phyloP scores from a whole-genome alignment of 192 early-diverging fungal species.

The Entomortierella beljakovae region DNA sequence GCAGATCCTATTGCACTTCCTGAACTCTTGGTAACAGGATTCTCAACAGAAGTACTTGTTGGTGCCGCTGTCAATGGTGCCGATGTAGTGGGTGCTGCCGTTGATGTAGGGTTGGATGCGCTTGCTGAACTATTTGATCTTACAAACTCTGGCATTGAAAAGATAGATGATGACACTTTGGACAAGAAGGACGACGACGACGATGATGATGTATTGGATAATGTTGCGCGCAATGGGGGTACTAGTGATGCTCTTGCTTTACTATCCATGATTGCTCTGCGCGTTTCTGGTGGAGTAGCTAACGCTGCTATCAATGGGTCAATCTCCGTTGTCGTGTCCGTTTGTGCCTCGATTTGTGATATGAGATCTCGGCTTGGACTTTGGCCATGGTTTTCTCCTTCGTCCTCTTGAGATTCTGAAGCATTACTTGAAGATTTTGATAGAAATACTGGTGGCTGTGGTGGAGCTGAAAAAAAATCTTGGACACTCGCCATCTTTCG shows the following conservation, averaged over 20 bases:
- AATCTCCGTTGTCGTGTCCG: conserved; percentile 3
- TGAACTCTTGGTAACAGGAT: background rate
- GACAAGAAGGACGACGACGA: background rate
- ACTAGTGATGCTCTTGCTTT: conserved; percentile 7
- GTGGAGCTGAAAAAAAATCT: conserved; percentile 26
- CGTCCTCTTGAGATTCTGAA: background rate
- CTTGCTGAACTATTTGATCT: conserved; percentile 2
- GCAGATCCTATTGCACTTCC: conserved; percentile 17
- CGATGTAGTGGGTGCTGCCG: background rate
- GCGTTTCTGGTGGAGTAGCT: conserved; percentile 26
- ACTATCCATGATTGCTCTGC: conserved; percentile 9
- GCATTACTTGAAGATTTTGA: background rate
- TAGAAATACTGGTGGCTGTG: background rate
- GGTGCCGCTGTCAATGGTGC: conserved; percentile 4
- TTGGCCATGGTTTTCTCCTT: conserved; percentile 1
- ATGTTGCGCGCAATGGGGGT: background rate
- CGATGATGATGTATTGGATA: background rate
- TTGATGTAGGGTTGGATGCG: background rate
- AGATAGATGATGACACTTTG: background rate
- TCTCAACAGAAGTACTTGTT: background rate
- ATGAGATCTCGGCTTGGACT: conserved; percentile 28
- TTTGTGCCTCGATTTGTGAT: conserved; percentile 26
- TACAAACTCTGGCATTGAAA: background rate
- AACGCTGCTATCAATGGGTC: conserved; percentile 32
- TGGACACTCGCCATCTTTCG: conserved; percentile 49